Evolutionary conservation across 805 yeast genomes (phyloP).

Genomic region (Lipomyces yamanashiensis): DNA sequence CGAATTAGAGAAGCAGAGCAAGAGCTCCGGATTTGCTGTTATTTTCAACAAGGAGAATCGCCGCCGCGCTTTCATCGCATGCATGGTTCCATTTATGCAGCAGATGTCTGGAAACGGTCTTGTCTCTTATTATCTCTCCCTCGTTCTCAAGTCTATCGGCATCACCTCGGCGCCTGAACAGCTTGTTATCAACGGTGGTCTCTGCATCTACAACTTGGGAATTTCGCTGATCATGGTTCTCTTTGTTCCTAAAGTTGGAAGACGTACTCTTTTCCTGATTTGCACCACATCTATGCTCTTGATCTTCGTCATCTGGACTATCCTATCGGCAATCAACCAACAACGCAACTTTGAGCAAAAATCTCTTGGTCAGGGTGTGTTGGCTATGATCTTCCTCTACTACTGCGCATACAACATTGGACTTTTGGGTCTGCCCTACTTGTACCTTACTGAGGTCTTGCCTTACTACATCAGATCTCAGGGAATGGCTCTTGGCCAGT

Average conservation of each 20-base stretch:
- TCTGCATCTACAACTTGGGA: slow-evolving; percentile 51
- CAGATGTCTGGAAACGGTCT: slow-evolving; percentile 60
- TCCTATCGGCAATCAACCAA: slow-evolving; percentile 54
- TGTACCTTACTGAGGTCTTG: slow-evolving; percentile 39
- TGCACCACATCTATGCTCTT: slow-evolving; percentile 49
- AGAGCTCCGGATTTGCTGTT: slow-evolving; percentile 49
- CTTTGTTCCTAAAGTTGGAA: slow-evolving; percentile 42
- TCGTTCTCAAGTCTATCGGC: slow-evolving; percentile 59
- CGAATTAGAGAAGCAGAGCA: slow-evolving; percentile 49
- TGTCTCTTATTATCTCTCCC: slow-evolving; percentile 56
- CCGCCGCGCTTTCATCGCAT: slow-evolving; percentile 49
- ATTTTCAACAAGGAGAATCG: slow-evolving; percentile 49
- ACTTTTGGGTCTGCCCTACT: slow-evolving; percentile 48
- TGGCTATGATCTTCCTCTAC: slow-evolving; percentile 53
- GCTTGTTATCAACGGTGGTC: slow-evolving; percentile 56
- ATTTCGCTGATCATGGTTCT: slow-evolving; percentile 43
- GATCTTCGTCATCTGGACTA: slow-evolving; percentile 52
- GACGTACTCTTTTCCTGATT: slow-evolving; percentile 35
- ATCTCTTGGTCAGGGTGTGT: slow-evolving; percentile 53
- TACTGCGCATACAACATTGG: slow-evolving; percentile 51
- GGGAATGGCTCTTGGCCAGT: slow-evolving; percentile 46
- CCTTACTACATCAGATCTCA: slow-evolving; percentile 49
- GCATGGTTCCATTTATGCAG: slow-evolving; percentile 48
- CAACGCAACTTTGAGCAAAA: slow-evolving; percentile 51
- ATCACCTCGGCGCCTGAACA: slow-evolving; percentile 53